phyloP scores from a whole-genome alignment of 2,329 filamentous ascomycete species.

The Cladosporium oxysporum region DNA sequence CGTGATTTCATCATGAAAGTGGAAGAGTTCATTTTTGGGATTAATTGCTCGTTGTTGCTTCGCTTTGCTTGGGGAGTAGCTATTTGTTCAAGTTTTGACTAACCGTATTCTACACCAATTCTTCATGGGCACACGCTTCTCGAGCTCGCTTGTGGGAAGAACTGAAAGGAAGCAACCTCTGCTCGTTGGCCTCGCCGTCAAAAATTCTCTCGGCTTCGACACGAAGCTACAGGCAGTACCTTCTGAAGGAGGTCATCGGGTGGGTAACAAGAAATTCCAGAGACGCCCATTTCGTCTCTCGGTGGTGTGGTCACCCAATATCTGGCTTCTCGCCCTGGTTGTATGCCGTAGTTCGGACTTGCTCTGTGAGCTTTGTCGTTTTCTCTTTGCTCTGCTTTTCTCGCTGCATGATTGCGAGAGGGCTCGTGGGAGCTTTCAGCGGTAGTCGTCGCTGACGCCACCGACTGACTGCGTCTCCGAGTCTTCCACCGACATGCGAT shows the following conservation, averaged over 20 bases:
- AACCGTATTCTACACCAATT: not conserved
- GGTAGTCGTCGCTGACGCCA: not conserved
- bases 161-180: not conserved
- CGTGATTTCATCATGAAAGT: no score
- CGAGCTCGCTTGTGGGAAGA: not conserved
- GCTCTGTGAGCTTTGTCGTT: not conserved
- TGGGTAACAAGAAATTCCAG: not conserved
- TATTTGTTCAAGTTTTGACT: not conserved
- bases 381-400: not conserved
- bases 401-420: not conserved
- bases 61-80: not conserved
- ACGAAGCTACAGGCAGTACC: not conserved
- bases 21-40: not conserved
- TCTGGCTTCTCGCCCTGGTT: not conserved
- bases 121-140: not conserved
- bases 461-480: not conserved
- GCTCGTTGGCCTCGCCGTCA: not conserved
- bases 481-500: not conserved
- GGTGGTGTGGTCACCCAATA: not conserved
- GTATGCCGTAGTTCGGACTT: not conserved
- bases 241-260: not conserved
- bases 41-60: not conserved
- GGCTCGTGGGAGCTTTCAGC: not conserved
- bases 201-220: not conserved
- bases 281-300: not conserved